Percentiles rank a stretch among this genome's conserved stretches.
phyloP scores from a whole-genome alignment of 495 filamentous ascomycete species.

The Annulohypoxylon nitens region DNA sequence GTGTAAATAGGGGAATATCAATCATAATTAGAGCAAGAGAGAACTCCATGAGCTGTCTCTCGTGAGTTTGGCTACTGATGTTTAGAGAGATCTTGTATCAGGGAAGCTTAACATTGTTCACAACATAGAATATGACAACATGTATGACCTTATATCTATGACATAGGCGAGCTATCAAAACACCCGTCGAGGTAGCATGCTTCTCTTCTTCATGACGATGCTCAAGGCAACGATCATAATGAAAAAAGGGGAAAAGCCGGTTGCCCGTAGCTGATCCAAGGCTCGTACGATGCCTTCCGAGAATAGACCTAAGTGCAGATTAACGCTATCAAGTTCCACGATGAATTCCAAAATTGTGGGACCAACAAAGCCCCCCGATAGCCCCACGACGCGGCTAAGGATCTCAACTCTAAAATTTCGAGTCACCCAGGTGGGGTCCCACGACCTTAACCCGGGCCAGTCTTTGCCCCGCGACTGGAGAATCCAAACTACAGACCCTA shows the following conservation, averaged over 20 bases:
- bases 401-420: not conserved
- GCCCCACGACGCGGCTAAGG: not conserved
- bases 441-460: not conserved
- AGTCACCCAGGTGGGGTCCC: not conserved
- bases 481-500: not conserved
- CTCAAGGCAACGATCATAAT: not conserved
- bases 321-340: not conserved
- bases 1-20: too few relatives aligned
- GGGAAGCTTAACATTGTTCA: too few relatives aligned
- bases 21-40: too few relatives aligned
- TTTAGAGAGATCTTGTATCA: too few relatives aligned
- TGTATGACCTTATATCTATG: too few relatives aligned
- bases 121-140: too few relatives aligned
- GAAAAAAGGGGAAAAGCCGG: not conserved
- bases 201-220: constrained; percentile 1
- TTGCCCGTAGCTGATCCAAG: not conserved
- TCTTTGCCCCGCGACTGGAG: not conserved
- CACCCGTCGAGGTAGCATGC: too few relatives aligned
- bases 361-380: not conserved
- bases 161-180: too few relatives aligned
- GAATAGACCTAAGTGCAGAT: not conserved
- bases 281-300: not conserved
- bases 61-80: too few relatives aligned
- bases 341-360: not conserved
- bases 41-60: too few relatives aligned